Base-by-base conservation (phyloP, 257 asterid species). In the Striga asiatica region DNA sequence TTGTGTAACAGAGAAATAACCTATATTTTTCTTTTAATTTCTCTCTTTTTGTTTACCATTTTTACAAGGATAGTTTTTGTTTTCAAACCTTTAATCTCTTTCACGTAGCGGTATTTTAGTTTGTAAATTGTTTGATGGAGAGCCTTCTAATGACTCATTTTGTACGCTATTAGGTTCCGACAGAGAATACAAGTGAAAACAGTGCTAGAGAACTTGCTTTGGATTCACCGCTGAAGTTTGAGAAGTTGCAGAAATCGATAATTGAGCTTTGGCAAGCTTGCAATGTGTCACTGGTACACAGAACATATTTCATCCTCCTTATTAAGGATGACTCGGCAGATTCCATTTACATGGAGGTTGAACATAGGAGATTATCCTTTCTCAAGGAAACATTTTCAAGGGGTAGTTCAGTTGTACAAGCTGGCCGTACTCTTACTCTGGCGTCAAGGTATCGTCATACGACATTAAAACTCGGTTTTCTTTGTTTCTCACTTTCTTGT, bases 301-400 rank as follows among this genome's bases (percentile, higher is more conserved):
- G 94, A 66, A 78, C 94, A 23, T 84, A 78, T 62, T 84, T 84
- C 68, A 29, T 79, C 74, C 76, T 84, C 69, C 85, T 84, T 5
- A 73, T 84, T 35, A 82, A 78, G 71, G 85, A 74, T 10, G 88
- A 78, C 60, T 64, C 65, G 14, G 31, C 72, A 22, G 87, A 84
- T 65, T 80, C 88, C 68, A 79, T 84, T 29, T 84, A 78, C 56
- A 63, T 84, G 83, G 94, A 81, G 74, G 94, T 81, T 3, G 94
- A 81, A 61, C 74, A 74, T 37, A 67, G 88, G 65, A 79, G 91
- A 57, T 63, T 84, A 50, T 72, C 78, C 61, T 78, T 69, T 59
- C 85, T 81, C 62, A 76, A 73, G 76, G 81, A 77, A 51, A 74
- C 88, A 37, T 81, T 77, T 54, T 58, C 64, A 31, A 53, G 61